Evolutionary conservation across 108 stramenopile species (phyloP), one percentile per base, ranked within the genome.

Genomic region (Fragilariopsis cylindrus): DNA sequence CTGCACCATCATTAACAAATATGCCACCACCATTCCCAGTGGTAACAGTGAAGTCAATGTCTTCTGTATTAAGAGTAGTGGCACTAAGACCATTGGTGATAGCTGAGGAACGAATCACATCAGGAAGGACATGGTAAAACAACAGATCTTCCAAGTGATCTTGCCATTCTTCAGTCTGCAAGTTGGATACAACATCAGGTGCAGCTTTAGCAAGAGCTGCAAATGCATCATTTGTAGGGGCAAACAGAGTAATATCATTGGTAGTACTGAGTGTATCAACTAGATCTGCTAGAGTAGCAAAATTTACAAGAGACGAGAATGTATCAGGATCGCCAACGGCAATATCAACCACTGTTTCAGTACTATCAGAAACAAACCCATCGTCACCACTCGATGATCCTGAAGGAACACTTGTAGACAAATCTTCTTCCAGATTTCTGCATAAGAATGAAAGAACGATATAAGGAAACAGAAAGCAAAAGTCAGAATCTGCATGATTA

Each of bases 211-310:
- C 2, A 15, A 49, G 50, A 70, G 55, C n/a, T 30, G 30, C 0
- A 30, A 30, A 30, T 30, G 65, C 65, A 9, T 16, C 65, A 40
- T 65, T 65, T 12, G 43, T 47, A 48, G 65, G 65, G 16, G 65
- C 65, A 46, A 65, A 65, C 41, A 65, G 43, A 0, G 65, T 65
- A 4, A 68, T 30, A 44, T 68, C 67, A 7, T 30, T 30, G 19
- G 9, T 40, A 11, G 50, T 16, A 68, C 6, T 9, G 43, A 48
- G 49, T 18, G 52, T n/a, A 2, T 2, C 52, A 1, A n/a, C 52
- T 2, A 53, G 52, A 12, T 53, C 52, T 12, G 52, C 52, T 15
- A n/a, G 12, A 15, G 52, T 53, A 12, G 15, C 52, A 12, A 53
- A n/a, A 15, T 53, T n/a, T 12, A 53, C 52, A 0, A 53, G 52